Base-by-base conservation (phyloP, 805 yeast species). In the Candida mattraensis region DNA sequence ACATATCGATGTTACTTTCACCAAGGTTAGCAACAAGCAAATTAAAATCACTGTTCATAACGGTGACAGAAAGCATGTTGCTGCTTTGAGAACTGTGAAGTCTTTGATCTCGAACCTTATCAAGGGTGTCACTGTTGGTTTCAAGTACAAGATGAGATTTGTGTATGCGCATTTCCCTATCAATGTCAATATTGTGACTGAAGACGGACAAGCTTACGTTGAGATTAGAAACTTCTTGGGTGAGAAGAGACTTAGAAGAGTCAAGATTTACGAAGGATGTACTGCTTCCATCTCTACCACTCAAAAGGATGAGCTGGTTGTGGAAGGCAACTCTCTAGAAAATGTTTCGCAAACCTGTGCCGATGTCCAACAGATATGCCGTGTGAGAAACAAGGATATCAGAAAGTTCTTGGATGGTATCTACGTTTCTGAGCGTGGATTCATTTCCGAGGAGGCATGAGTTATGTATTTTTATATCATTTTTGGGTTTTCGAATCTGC, bases 131-230 rank as follows among this genome's bases (percentile, higher is more conserved):
- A 93, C 99, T 69, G 82, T 82, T 78, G 99, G 98, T 72, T 91
- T 75, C 95, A 82, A 85, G 76, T 93, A 93, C 93, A 93, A 93
- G 87, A 84, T 93, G 96, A 87, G 97, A 80, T 89, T 87, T 72
- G 99, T 93, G 54, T 94, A 91, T 69, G 99, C 99, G 82, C 99
- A 93, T 87, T 93, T 93, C 95, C 99, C 99, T 70, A 93, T 94
- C 76, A 93, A 93, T 75, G 96, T 93, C 58, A 91, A 89, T 79
- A 70, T 88, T 56, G 68, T 85, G 66, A 87, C 84, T 54, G 74
- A 77, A 61, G 91, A 91, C 42, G 87, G 86, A 56, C 60, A 67
- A 38, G 70, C 76, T 49, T 78, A 64, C 64, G 84, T 89, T 59
- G 98, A 93, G 78, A 89, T 93, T 79, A 89, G 98, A 86, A 93